These are phyloP conservation scores for Mycosarcoma maydis DNA, from an alignment of 1,284 basidiomycete species.

Conservation along the genomic window DNA sequence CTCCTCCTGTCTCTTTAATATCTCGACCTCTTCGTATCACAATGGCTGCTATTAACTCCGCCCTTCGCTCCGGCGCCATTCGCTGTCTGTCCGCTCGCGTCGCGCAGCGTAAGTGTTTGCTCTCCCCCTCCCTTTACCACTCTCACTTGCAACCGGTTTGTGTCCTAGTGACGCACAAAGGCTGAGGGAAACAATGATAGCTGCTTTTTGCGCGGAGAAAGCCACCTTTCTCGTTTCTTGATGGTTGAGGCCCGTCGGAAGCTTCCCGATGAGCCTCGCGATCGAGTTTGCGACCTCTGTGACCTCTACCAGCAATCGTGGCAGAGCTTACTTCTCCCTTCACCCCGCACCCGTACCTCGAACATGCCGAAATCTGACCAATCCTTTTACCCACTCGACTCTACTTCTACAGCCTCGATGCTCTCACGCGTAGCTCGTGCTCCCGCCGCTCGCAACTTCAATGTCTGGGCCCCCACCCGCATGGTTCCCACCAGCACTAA, in stretches of 20 bases:
- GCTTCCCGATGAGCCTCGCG: no score
- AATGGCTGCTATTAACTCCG: slow-evolving; percentile 48
- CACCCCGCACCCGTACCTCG: no score
- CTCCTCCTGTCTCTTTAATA: slow-evolving; percentile 2
- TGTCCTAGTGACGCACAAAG: no score
- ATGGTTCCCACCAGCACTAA: slow-evolving; percentile 39
- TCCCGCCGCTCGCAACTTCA: slow-evolving; percentile 37
- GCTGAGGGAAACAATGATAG: no score
- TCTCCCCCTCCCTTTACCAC: background rate
- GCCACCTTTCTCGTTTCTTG: no score
- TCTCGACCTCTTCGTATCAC: slow-evolving; percentile 9
- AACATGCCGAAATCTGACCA: background rate
- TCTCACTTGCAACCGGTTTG: background rate
- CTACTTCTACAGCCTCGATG: slow-evolving; percentile 36
- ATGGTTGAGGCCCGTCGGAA: no score
- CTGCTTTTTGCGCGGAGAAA: background rate
- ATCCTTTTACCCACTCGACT: no score
- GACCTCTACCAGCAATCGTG: no score
- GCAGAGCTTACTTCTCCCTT: no score
- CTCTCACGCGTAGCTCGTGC: slow-evolving; percentile 36
- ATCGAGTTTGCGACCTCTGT: no score
- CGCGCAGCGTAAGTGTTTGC: slow-evolving; percentile 39
- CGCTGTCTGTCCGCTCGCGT: slow-evolving; percentile 46
- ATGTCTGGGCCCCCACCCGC: slow-evolving; percentile 40
- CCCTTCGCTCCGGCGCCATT: slow-evolving; percentile 45